Base-by-base conservation (phyloP, 495 filamentous ascomycete genomes). In the Hyaloscypha bicolor region DNA sequence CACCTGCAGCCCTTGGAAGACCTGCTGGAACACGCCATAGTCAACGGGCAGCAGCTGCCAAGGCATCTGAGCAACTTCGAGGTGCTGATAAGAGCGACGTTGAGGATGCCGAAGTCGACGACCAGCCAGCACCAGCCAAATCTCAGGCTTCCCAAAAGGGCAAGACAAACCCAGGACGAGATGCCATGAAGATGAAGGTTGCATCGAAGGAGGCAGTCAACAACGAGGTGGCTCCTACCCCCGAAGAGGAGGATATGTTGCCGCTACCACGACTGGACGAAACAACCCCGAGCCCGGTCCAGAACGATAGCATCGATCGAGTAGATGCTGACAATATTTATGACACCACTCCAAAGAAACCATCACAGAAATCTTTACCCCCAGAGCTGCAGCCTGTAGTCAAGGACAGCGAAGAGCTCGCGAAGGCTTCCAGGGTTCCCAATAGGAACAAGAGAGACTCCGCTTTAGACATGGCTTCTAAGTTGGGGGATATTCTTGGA, bases 1-100 rank as follows among this genome's bases (percentile, higher is more conserved):
- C 66, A 33, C 66, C 66, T 14, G 60, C 37, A 22, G 55, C 25
- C 1, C 19, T 67, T 16, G 3, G 33, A 5, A 19, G 30, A 12
- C 12, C 32, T 2, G 35, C 55, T 12, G 37, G 25, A 30, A 35
- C 51, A 6, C 51, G 66, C 52, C 45, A 25, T 11, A 63, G 61
- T 30, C 60, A 55, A 32, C 62, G 74, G 30, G 63, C 67, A 39
- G 71, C 74, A 59, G 74, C 74, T 35, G 32, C 63, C n/a, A 71
- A 67, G 42, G 72, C 74, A n/a, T 70, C 70, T 21, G 31, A 66
- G 9, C 72, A 62, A 30, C 71, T 74, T 19, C 55, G 51, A 29
- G 45, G 52, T 22, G 45, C 65, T 11, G 59, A 62, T 9, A 59
- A 58, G 9, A 55, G 31, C 33, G 48, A 67, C 2, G 19, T 56